These are phyloP conservation scores for Penicillium polonicum DNA, from an alignment of 2,329 filamentous ascomycete genomes.

Conservation along the genomic window DNA sequence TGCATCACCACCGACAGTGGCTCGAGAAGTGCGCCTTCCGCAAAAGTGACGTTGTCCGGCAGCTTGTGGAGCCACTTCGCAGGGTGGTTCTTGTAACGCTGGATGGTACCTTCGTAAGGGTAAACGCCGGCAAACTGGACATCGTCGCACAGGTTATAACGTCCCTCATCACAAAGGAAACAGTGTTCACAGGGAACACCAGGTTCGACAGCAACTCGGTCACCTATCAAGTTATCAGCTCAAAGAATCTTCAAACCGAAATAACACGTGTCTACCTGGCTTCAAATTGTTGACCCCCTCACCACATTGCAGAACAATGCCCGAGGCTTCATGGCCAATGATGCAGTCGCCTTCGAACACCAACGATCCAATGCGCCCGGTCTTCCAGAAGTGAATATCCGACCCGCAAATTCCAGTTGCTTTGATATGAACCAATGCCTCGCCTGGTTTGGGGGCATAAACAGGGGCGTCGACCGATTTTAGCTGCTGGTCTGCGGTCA, in stretches of 20 bases:
- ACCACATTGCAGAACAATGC: constrained; percentile 58
- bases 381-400: constrained; percentile 68
- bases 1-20: constrained; percentile 64
- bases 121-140: constrained; percentile 63
- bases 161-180: constrained; percentile 59
- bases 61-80: constrained; percentile 60
- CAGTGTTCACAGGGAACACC: constrained; percentile 63
- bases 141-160: constrained; percentile 64
- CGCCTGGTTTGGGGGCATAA: constrained; percentile 52
- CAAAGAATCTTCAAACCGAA: neutral
- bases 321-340: constrained; percentile 64
- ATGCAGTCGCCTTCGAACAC: constrained; percentile 64
- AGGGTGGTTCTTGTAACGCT: constrained; percentile 62
- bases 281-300: constrained; percentile 54
- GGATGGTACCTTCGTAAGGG: constrained; percentile 60
- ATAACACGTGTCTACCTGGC: constrained; percentile 35
- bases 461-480: constrained; percentile 59
- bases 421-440: constrained; percentile 62
- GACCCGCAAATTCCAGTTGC: constrained; percentile 66
- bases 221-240: constrained; percentile 41
- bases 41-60: constrained; percentile 55
- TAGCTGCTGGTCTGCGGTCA: constrained; percentile 60
- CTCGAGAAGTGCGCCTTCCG: constrained; percentile 63
- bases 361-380: constrained; percentile 62
- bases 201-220: constrained; percentile 66